A percentile compares a stretch with the other conserved stretches of the same genome.
These are phyloP conservation scores for Crassisporium funariophilum DNA, from an alignment of 768 basidiomycete genomes.

Conservation along the genomic window DNA sequence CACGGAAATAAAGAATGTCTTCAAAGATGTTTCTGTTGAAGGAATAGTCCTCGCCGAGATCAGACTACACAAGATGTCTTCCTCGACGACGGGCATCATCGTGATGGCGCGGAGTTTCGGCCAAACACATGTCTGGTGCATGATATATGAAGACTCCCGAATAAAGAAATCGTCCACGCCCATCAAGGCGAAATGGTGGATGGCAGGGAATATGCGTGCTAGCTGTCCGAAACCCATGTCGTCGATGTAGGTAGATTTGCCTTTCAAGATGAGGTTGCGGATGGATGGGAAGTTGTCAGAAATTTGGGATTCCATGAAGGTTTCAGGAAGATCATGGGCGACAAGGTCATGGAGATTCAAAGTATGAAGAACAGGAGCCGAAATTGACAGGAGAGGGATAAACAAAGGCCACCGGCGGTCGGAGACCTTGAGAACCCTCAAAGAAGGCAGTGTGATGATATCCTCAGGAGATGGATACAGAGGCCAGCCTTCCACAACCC, in stretches of 20 bases:
- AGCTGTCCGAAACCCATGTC: conserved; percentile 16
- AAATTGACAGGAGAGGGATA: conserved; percentile 23
- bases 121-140: conserved; percentile 19
- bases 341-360: conserved; percentile 23
- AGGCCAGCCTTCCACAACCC: conserved; percentile 26
- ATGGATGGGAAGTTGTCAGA: conserved; percentile 19
- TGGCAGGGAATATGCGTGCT: conserved; percentile 18
- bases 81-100: conserved; percentile 20
- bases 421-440: conserved; percentile 19
- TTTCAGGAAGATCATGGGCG: conserved; percentile 22
- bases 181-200: conserved; percentile 19
- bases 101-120: conserved; percentile 21
- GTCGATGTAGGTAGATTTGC: conserved; percentile 19
- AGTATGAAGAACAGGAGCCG: conserved; percentile 21
- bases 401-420: conserved; percentile 25
- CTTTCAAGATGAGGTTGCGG: conserved; percentile 18
- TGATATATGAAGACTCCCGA: conserved; percentile 13
- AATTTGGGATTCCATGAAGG: conserved; percentile 13
- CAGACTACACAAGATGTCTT: conserved; percentile 20
- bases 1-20: conserved; percentile 17
- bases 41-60: conserved; percentile 17
- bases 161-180: conserved; percentile 16
- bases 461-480: conserved; percentile 15
- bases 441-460: conserved; percentile 19
- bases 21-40: conserved; percentile 13